These are phyloP conservation scores for Colletotrichum brevisporum DNA, from an alignment of 2,329 filamentous ascomycete species.

Conservation along the genomic window DNA sequence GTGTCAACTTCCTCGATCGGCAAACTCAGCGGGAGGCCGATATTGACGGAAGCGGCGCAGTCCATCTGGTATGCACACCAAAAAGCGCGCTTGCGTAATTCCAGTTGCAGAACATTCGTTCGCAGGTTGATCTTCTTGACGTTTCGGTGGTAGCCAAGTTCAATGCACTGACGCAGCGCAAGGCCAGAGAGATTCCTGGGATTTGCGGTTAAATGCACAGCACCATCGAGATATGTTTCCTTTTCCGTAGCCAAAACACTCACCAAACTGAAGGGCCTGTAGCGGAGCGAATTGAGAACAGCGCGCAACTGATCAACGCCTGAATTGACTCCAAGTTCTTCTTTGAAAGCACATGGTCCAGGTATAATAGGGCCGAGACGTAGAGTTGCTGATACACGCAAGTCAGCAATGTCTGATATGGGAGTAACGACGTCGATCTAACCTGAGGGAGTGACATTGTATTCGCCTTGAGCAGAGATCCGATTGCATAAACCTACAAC, in stretches of 20 bases:
- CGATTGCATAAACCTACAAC: slow-evolving; percentile 39
- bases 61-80: slow-evolving; percentile 38
- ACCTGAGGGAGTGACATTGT: slow-evolving; percentile 39
- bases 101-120: slow-evolving; percentile 9
- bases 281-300: slow-evolving; percentile 47
- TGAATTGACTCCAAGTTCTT: slow-evolving; percentile 48
- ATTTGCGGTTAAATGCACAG: not conserved
- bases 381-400: slow-evolving; percentile 39
- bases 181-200: slow-evolving; percentile 47
- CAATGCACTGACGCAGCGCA: slow-evolving; percentile 50
- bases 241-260: not conserved
- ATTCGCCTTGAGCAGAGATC: slow-evolving; percentile 28
- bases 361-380: slow-evolving; percentile 41
- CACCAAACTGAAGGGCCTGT: slow-evolving; percentile 46
- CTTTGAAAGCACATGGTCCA: slow-evolving; percentile 34
- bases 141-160: slow-evolving; percentile 50
- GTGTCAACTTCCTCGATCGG: slow-evolving; percentile 26
- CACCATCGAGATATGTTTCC: too few relatives aligned
- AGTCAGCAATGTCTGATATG: not conserved
- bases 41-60: slow-evolving; percentile 16
- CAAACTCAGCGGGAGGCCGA: slow-evolving; percentile 26
- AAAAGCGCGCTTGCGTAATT: slow-evolving; percentile 35
- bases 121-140: not conserved
- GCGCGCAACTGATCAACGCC: slow-evolving; percentile 47
- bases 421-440: not conserved